A percentile compares a stretch with the other conserved stretches of the same genome.
Evolutionary conservation across 148 eudicot genomes (phyloP).

Genomic region (Rhododendron henanense): DNA sequence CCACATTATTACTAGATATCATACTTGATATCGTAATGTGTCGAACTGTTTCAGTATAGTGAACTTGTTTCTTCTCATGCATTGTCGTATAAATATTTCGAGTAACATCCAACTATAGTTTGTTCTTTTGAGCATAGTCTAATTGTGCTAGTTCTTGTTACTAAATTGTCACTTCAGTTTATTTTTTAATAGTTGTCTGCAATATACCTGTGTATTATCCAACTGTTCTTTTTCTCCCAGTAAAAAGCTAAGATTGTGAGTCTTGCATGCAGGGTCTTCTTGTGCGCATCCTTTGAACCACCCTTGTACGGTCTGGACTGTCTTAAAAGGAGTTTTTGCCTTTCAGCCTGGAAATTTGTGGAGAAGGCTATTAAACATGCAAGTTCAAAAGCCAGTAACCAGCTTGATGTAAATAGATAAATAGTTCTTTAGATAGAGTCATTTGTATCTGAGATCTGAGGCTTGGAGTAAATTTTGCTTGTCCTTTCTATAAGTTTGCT

Average conservation of each 20-base stretch:
- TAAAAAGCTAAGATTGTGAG: not conserved
- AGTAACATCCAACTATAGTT: not conserved
- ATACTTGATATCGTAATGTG: not conserved
- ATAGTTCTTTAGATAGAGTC: not conserved
- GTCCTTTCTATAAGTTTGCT: not conserved
- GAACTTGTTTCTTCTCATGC: not conserved
- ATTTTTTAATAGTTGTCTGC: not conserved
- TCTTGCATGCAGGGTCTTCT: slow-evolving; percentile 6
- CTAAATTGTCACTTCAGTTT: not conserved
- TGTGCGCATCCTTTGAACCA: not conserved
- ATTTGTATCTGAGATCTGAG: not conserved
- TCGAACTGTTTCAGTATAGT: not conserved
- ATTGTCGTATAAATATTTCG: not conserved
- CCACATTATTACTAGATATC: not conserved
- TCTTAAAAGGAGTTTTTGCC: not conserved
- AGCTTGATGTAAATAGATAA: not conserved
- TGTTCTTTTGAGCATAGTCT: not conserved
- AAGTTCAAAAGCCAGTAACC: not conserved
- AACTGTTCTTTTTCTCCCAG: not conserved
- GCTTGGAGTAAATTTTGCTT: not conserved
- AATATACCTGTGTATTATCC: not conserved
- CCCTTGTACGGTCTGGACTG: not conserved
- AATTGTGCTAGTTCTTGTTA: not conserved
- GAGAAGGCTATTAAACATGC: not conserved
- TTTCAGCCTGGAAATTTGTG: not conserved